Evolutionary conservation across 345 rosid species (phyloP).

Genomic region (Eucalyptus pumila): DNA sequence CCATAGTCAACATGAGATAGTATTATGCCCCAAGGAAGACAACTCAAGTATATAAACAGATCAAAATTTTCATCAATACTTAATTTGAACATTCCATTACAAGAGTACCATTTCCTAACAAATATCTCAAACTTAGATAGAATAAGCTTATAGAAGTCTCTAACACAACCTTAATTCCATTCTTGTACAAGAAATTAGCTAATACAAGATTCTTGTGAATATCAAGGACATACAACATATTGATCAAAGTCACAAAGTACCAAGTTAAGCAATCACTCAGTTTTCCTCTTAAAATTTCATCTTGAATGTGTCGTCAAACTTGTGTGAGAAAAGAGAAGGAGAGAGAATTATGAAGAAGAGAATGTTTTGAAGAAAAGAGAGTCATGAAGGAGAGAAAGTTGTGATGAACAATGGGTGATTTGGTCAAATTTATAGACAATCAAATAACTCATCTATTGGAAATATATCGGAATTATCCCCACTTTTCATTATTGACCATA

Average conservation of each 20-base stretch:
- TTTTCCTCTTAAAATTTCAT: not conserved
- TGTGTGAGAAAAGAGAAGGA: not conserved
- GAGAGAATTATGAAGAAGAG: not conserved
- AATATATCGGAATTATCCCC: not conserved
- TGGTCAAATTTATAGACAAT: not conserved
- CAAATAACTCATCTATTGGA: not conserved
- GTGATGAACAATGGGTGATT: not conserved
- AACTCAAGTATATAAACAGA: not conserved
- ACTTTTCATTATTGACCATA: not conserved
- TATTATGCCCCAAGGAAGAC: not conserved
- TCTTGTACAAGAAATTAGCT: not conserved
- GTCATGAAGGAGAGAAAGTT: not conserved
- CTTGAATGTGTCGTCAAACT: not conserved
- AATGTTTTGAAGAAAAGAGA: not conserved
- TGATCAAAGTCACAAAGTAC: not conserved
- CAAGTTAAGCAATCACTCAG: not conserved
- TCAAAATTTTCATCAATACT: not conserved
- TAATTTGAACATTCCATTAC: not conserved
- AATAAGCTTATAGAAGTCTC: not conserved
- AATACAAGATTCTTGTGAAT: not conserved
- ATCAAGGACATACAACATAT: not conserved
- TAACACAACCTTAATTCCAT: not conserved
- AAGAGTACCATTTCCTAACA: not conserved
- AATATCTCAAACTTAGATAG: not conserved
- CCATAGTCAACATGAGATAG: not conserved